phyloP scores from a whole-genome alignment of 2,329 filamentous ascomycete species.

The Cladorrhinum sp. region DNA sequence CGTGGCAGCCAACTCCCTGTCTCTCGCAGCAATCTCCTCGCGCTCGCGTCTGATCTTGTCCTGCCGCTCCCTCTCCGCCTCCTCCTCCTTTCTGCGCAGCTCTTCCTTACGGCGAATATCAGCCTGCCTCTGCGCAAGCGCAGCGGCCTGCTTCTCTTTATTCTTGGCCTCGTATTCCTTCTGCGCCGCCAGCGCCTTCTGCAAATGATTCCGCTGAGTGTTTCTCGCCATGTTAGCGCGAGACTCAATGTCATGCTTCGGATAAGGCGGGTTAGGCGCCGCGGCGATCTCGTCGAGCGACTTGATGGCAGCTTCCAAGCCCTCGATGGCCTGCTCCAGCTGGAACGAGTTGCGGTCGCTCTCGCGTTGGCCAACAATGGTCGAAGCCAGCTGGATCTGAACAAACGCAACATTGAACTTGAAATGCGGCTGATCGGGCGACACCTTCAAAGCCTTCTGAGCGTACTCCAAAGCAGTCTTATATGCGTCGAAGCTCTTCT shows the following conservation, averaged over 20 bases:
- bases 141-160: conserved; percentile 78
- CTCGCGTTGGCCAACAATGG: conserved; percentile 72
- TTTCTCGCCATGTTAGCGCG: conserved; percentile 97
- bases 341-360: conserved; percentile 74
- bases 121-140: conserved; percentile 74
- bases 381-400: conserved; percentile 86
- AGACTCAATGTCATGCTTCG: conserved; percentile 84
- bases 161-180: conserved; percentile 92
- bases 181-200: conserved; percentile 79
- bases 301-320: conserved; percentile 82
- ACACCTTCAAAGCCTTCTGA: conserved; percentile 69
- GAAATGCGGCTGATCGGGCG: conserved; percentile 82
- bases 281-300: conserved; percentile 61
- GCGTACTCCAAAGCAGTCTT: conserved; percentile 58
- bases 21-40: conserved; percentile 71
- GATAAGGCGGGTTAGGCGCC: conserved; percentile 74
- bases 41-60: conserved; percentile 84
- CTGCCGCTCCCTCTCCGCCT: conserved; percentile 69
- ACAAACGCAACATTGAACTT: conserved; percentile 98
- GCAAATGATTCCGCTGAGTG: conserved; percentile 88
- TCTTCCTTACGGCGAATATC: conserved; percentile 78
- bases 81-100: conserved; percentile 63
- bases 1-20: conserved; percentile 68
- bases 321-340: conserved; percentile 73
- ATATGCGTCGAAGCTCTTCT: conserved; percentile 57